Evolutionary conservation across 345 rosid genomes (phyloP), one percentile per base, ranked within the genome.

Genomic region (Anastatica hierochuntica): DNA sequence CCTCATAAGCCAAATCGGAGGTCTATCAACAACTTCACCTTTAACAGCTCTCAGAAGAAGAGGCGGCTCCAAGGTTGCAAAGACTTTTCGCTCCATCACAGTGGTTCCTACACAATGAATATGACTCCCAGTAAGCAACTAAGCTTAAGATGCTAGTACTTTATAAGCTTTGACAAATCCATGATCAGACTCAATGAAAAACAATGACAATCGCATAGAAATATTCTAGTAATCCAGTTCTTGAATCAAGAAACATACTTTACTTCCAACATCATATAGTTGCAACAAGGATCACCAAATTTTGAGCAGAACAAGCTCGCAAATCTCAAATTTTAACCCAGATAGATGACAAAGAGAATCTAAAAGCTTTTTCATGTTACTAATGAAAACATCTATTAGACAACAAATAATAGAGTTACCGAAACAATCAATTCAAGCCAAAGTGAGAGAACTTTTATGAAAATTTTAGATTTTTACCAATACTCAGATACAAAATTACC

Each of bases 1-100:
- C 71, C 98, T 83, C 97, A 92, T 92, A 44, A 94, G 97, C 99
- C 99, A 94, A 73, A 94, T 97, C 12, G 99, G 99, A 43, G 99
- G 97, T 62, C 99, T 81, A 57, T 88, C 95, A 55, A 94, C 90
- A 76, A 78, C 87, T 62, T 69, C 72, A 37, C 98, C 97, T 66
- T 79, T 78, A 41, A 94, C 95, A 72, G 99, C 95, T 72, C 81
- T 79, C 4, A 85, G 95, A 78, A 94, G 74, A 65, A 94, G 71
- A 6, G 97, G 95, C 64, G 97, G 95, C 64, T 85, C 89, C 1
- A 82, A 64, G 9, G 70, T 61, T 12, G 74, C 53, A 1, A 74
- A 50, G 15, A 77, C 58, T 68, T 71, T 76, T 1, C 64, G 74
- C 53, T 84, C 92, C 1, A 69, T 79, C 14, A 78, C 73, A 20